Evolutionary conservation across 805 yeast species (phyloP), one percentile per base, ranked within the genome.

Genomic region (Pichia occidentalis): DNA sequence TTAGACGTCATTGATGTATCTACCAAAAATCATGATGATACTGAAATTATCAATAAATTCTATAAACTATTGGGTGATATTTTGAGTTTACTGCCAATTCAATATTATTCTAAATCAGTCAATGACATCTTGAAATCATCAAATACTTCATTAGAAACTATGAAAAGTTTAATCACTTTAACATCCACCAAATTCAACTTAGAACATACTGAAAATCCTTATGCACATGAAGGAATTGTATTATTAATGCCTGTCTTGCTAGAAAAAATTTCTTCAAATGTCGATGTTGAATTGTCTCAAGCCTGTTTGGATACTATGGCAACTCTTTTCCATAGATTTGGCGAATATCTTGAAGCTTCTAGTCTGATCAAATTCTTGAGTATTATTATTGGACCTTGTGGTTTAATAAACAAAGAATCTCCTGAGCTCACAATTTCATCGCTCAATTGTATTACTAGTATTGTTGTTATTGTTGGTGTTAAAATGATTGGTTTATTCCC

Each of bases 401-500:
- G 90, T 20, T 60, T 87, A 37, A 59, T 68, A 44, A 72, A 68
- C 46, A 56, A 52, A 2, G 33, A 38, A 1, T 48, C 67, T 5
- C 73, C 79, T 10, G 94, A 83, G 48, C 60, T 85, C 7, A 65
- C 78, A 22, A 73, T 92, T 24, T 73, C 95, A 0, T 75, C 95
- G 1, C 67, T 86, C 41, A 74, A 80, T 48, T 77, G 81, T 42
- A 73, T 85, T 44, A 76, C 85, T 40, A 76, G 78, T 47, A 63
- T 86, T 39, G 73, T 85, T 38, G 75, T 78, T 36, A 72, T 77
- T 18, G 60, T 88, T 32, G 98, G 98, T 37, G 88, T 94, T 14
- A 84, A 86, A 53, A 70, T 80, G 45, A 80, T 92, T 54, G 88
- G 95, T 6, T 74, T 70, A 53, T 84, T 87, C 68, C 85, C 97